Evolutionary conservation across 2,329 filamentous ascomycete genomes (phyloP).

Genomic region (Penicillium sp.): DNA sequence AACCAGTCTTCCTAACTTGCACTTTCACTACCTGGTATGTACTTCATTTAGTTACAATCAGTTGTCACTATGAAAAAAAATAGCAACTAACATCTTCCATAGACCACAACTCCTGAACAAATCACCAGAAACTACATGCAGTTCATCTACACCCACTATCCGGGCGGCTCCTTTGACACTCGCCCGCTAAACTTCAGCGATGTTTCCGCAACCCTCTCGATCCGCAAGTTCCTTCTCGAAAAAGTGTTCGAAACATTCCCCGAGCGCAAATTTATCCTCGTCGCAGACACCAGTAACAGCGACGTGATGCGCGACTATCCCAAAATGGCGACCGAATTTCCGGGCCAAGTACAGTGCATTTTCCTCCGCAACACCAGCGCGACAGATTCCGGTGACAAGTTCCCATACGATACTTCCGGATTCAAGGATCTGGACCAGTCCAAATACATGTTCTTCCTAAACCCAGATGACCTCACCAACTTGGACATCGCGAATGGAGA

Average conservation of each 20-base stretch:
- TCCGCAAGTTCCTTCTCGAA: slow-evolving; percentile 70
- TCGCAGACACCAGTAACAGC: slow-evolving; percentile 76
- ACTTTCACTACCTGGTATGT: slow-evolving; percentile 72
- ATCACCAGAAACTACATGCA: slow-evolving; percentile 76
- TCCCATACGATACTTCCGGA: slow-evolving; percentile 75
- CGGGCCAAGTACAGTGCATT: slow-evolving; percentile 76
- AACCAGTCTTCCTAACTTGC: slow-evolving; percentile 65
- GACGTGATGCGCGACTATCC: slow-evolving; percentile 71
- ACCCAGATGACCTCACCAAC: slow-evolving; percentile 68
- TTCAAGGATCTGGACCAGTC: slow-evolving; percentile 70
- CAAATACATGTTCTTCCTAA: slow-evolving; percentile 79
- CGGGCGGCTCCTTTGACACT: slow-evolving; percentile 76
- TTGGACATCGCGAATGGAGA: slow-evolving; percentile 70
- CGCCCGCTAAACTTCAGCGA: slow-evolving; percentile 81
- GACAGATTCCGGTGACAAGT: slow-evolving; percentile 68
- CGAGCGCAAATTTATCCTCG: slow-evolving; percentile 72
- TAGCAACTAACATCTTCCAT: background rate
- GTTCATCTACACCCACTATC: slow-evolving; percentile 78
- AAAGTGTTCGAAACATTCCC: slow-evolving; percentile 78
- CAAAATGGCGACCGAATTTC: slow-evolving; percentile 66
- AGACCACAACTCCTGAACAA: slow-evolving; percentile 77
- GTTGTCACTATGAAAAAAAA: background rate
- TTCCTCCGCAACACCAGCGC: slow-evolving; percentile 74
- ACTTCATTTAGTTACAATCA: background rate
- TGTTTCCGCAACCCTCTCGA: slow-evolving; percentile 69